Evolutionary conservation across 306 rosid species (phyloP), one percentile per base, ranked within the genome.

Genomic region (Trichosanthes truncata): DNA sequence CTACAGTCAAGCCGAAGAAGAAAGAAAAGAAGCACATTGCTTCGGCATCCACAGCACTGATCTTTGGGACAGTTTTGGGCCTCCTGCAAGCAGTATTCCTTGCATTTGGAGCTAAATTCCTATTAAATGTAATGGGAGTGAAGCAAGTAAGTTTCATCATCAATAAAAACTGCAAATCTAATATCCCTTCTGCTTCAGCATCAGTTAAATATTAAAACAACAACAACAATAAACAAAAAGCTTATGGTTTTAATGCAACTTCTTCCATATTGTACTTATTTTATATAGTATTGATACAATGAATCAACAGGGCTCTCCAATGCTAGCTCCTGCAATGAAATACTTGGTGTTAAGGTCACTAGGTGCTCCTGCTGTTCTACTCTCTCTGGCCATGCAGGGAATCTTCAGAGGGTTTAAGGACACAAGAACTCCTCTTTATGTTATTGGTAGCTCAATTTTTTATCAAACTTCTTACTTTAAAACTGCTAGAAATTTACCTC

Each of bases 321-420:
- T 95, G 99, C 84, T 91, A 53, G 73, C n/a, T 14, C 96, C 95
- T 10, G 97, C 98, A 43, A 71, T 78, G 69, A 88, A 89, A 86
- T 95, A 95, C 90, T 85, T 95, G 87, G 89, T 82, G 67, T 79
- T 93, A 82, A 89, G 99, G 79, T 67, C 99, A 31, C 81, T 95
- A 10, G 99, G 99, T 81, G 96, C 99, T 77, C 99, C 99, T 45
- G 99, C 99, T 11, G 97, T 93, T 86, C 99, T 95, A 86, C 96
- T 95, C 25, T 90, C 97, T 18, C 84, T 95, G 81, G 99, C 99
- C 51, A 95, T 93, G 96, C 99, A 95, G 83, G 99, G 98, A 76
- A 90, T 95, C 82, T 95, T 91, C 78, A 71, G 99, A 86, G 99
- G 99, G 18, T 90, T 95, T 74, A 95, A 95, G 88, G 99, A 95